A percentile compares a stretch with the other conserved stretches of the same genome.
phyloP scores from a whole-genome alignment of 1,284 basidiomycete genomes.

The Wolfiporia cocos region DNA sequence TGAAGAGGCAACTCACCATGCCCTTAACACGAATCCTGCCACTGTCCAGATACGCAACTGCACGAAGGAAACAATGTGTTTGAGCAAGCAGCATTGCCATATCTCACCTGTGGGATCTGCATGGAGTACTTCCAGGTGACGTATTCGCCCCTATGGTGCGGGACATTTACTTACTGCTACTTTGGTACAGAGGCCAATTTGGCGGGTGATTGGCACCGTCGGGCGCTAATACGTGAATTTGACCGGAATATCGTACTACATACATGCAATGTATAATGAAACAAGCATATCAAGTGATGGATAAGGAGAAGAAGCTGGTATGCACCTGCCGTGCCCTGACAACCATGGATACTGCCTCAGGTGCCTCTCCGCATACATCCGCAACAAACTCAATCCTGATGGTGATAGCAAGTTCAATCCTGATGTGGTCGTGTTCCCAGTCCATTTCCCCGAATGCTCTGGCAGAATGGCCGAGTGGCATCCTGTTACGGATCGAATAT shows the following conservation, averaged over 20 bases:
- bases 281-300: too few species aligned
- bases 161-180: constrained; percentile 30
- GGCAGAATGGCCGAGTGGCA: constrained; percentile 28
- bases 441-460: constrained; percentile 34
- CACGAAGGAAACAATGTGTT: constrained; percentile 82
- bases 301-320: too few species aligned
- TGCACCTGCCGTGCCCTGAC: constrained; percentile 30
- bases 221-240: too few species aligned
- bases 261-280: too few species aligned
- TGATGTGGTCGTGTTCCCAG: constrained; percentile 30
- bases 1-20: constrained; percentile 51
- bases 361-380: constrained; percentile 31
- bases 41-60: constrained; percentile 81
- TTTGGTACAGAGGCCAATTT: too few species aligned
- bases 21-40: constrained; percentile 80
- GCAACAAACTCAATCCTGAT: constrained; percentile 31
- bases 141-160: constrained; percentile 28
- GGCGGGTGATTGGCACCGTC: too few species aligned
- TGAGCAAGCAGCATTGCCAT: too few species aligned
- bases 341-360: constrained; percentile 32
- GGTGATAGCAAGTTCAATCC: constrained; percentile 24
- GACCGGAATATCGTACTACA: too few species aligned
- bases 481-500: too few species aligned
- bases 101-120: constrained; percentile 32
- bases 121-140: constrained; percentile 32